Percentiles rank a stretch among this genome's conserved stretches.
These are phyloP conservation scores for Plasmodium knowlesi DNA, from an alignment of 169 alveolate species.

Conservation along the genomic window DNA sequence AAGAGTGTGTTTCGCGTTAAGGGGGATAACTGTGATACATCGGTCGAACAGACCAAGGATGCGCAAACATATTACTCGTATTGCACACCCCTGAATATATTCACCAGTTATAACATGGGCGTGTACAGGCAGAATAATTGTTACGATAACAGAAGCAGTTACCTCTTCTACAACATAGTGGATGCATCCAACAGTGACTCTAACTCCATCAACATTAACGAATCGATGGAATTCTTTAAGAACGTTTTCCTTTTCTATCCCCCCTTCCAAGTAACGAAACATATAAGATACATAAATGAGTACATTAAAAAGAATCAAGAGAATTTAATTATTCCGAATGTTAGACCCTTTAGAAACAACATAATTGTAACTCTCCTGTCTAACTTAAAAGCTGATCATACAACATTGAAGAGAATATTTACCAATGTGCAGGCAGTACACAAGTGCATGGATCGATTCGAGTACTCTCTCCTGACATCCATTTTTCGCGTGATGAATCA, in stretches of 20 bases:
- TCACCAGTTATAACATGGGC: slow-evolving; percentile 74
- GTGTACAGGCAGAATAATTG: slow-evolving; percentile 54
- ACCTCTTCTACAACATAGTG: slow-evolving; percentile 58
- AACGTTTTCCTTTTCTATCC: slow-evolving; percentile 69
- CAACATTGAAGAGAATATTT: slow-evolving; percentile 41
- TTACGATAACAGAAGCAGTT: slow-evolving; percentile 60
- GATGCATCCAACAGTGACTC: slow-evolving; percentile 57
- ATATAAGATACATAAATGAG: slow-evolving; percentile 72
- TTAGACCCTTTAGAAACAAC: slow-evolving; percentile 65
- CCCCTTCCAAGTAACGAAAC: slow-evolving; percentile 59
- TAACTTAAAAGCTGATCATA: slow-evolving; percentile 70
- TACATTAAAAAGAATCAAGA: slow-evolving; percentile 25
- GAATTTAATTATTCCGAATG: slow-evolving; percentile 45
- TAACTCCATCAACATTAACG: slow-evolving; percentile 42
- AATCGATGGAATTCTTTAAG: slow-evolving; percentile 69
- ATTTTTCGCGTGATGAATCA: slow-evolving; percentile 67
- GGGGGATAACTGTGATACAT: neutral
- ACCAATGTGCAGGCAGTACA: slow-evolving; percentile 30
- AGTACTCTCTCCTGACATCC: slow-evolving; percentile 42
- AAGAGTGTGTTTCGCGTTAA: slow-evolving; percentile 26
- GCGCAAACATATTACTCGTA: slow-evolving; percentile 37
- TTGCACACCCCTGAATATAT: slow-evolving; percentile 71
- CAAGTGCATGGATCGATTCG: slow-evolving; percentile 40
- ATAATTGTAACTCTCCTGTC: slow-evolving; percentile 61
- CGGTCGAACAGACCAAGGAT: neutral